Conservation (phyloP, 2,329 filamentous ascomycete genomes). For the Beauveria asiatica region DNA sequence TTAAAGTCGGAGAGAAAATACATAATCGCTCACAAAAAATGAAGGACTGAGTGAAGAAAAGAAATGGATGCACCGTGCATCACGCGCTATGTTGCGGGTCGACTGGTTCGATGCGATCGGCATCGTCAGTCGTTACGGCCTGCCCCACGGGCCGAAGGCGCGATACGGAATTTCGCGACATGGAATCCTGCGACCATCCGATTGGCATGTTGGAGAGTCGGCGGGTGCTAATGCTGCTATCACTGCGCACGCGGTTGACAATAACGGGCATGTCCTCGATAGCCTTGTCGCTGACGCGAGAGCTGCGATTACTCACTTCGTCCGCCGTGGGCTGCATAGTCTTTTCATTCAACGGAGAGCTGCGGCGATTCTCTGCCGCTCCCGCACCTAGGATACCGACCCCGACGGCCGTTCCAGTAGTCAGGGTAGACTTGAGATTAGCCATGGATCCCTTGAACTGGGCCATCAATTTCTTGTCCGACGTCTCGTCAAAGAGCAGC, state of each 20-base stretch:
- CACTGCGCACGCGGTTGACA: conserved; percentile 16
- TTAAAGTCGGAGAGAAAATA: not conserved
- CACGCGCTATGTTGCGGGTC: not conserved
- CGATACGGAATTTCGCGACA: conserved; percentile 20
- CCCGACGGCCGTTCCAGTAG: not conserved
- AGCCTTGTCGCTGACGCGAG: conserved; percentile 13
- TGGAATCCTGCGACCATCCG: conserved; percentile 28
- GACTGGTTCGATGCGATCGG: not conserved
- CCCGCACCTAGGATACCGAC: conserved; percentile 15
- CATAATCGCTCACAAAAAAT: not conserved
- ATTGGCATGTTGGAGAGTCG: conserved; percentile 28
- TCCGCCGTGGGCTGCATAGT: conserved; percentile 6
- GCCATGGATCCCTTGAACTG: conserved; percentile 21
- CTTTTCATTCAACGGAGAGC: conserved; percentile 17
- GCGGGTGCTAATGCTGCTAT: conserved; percentile 15
- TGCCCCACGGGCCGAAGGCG: not conserved
- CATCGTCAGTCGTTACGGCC: not conserved
- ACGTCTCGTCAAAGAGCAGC: conserved; percentile 41
- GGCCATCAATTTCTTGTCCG: conserved; percentile 23
- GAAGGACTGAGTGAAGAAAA: not conserved
- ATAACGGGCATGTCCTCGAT: conserved; percentile 12
- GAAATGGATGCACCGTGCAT: not conserved
- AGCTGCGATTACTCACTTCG: conserved; percentile 16
- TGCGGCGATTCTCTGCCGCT: conserved; percentile 18
- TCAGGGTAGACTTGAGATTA: conserved; percentile 13